These are phyloP conservation scores for Teratosphaeria viscida DNA, from an alignment of 2,329 filamentous ascomycete genomes.

Conservation along the genomic window DNA sequence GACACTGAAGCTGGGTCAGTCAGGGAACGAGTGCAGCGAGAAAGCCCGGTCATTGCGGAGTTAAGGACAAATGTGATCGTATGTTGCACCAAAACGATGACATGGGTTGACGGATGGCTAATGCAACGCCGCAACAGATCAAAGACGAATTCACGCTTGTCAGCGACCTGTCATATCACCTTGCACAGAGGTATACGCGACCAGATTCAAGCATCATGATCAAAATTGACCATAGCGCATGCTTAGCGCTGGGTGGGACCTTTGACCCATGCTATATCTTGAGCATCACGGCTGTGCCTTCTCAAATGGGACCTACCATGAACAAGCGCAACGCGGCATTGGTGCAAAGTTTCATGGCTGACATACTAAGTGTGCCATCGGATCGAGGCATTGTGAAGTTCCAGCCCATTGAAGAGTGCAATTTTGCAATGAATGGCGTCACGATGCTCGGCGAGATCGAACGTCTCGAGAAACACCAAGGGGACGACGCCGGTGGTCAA, in stretches of 20 bases:
- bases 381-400: slow-evolving; percentile 66
- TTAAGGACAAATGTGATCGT: slow-evolving; percentile 43
- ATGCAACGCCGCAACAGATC: slow-evolving; percentile 41
- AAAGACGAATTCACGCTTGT: slow-evolving; percentile 66
- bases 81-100: slow-evolving; percentile 15
- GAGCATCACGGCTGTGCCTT: slow-evolving; percentile 59
- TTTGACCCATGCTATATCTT: slow-evolving; percentile 73
- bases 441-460: slow-evolving; percentile 61
- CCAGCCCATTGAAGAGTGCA: slow-evolving; percentile 57
- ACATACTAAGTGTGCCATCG: slow-evolving; percentile 55
- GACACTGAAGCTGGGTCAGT: slow-evolving; percentile 14
- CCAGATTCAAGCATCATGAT: slow-evolving; percentile 65
- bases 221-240: slow-evolving; percentile 63
- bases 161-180: slow-evolving; percentile 59
- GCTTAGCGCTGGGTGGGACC: slow-evolving; percentile 63
- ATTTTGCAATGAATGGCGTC: slow-evolving; percentile 58
- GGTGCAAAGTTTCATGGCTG: slow-evolving; percentile 64
- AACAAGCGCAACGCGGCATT: slow-evolving; percentile 75
- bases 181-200: slow-evolving; percentile 66
- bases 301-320: slow-evolving; percentile 58
- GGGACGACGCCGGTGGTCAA: slow-evolving; percentile 25
- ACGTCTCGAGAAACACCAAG: slow-evolving; percentile 39
- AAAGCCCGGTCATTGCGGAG: slow-evolving; percentile 39
- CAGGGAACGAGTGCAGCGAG: slow-evolving; percentile 33
- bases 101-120: slow-evolving; percentile 2